Conservation (phyloP, 345 rosid genomes). For the Erysimum cheiranthoides region DNA sequence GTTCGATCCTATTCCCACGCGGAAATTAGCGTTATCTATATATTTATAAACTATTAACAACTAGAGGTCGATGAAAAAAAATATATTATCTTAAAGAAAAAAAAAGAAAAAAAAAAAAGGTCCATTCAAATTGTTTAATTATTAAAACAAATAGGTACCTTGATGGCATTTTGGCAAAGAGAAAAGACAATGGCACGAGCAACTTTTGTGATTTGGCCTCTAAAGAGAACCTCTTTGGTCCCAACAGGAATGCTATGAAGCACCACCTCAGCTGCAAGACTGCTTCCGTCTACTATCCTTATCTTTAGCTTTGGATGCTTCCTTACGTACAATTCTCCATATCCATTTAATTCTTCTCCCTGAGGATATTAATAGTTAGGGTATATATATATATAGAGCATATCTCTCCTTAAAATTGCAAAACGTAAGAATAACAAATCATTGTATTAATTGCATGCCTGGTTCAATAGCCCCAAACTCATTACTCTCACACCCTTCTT, state of each 20-base stretch:
- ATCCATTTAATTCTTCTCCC: constrained; percentile 63
- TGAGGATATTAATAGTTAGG: constrained; percentile 22
- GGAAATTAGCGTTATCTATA: neutral
- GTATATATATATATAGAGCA: neutral
- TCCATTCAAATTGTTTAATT: neutral
- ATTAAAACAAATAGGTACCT: constrained; percentile 44
- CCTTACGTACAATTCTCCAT: constrained; percentile 55
- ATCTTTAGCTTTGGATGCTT: constrained; percentile 55
- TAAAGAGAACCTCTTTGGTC: constrained; percentile 53
- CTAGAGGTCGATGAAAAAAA: neutral
- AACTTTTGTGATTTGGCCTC: constrained; percentile 61
- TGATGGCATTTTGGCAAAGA: constrained; percentile 55
- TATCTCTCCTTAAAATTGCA: neutral
- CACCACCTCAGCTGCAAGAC: constrained; percentile 62
- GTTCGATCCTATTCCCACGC: constrained; percentile 12
- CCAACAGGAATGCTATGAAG: constrained; percentile 62
- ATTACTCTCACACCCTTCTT: constrained; percentile 61
- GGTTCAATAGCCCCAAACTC: constrained; percentile 69
- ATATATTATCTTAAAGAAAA: neutral
- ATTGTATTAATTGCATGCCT: constrained; percentile 46
- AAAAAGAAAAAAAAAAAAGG: too few relatives aligned
- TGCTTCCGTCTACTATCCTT: constrained; percentile 73
- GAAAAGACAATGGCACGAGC: constrained; percentile 55
- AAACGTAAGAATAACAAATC: constrained; percentile 13
- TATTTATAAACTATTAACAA: neutral